Conservation (phyloP, 371 early-diverging fungal species). For the Lichtheimia corymbifera region DNA sequence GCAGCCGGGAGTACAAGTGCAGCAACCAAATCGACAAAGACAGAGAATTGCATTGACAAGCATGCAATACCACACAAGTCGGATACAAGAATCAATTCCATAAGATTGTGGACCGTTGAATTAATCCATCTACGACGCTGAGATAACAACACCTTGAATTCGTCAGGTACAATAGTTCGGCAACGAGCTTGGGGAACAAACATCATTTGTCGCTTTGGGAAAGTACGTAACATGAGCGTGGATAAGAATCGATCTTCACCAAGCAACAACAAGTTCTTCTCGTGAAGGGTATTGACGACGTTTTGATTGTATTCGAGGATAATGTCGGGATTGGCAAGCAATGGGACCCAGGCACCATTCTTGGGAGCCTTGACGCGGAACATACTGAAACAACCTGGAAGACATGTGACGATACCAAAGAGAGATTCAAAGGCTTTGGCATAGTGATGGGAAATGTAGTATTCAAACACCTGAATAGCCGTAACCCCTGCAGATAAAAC, state of each 20-base stretch:
- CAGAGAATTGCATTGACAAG: slow-evolving; percentile 89
- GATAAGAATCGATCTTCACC: slow-evolving; percentile 98
- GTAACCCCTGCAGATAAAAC: slow-evolving; percentile 28
- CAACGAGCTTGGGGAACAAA: slow-evolving; percentile 93
- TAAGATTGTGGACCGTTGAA: slow-evolving; percentile 85
- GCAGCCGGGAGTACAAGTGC: slow-evolving; percentile 88
- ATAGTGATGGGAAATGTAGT: slow-evolving; percentile 96
- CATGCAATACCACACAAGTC: slow-evolving; percentile 88
- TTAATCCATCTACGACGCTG: slow-evolving; percentile 95
- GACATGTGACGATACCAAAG: slow-evolving; percentile 98
- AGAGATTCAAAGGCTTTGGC: slow-evolving; percentile 94
- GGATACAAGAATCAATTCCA: slow-evolving; percentile 87
- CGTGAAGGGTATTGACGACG: slow-evolving; percentile 90
- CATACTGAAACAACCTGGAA: slow-evolving; percentile 97
- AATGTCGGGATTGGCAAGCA: slow-evolving; percentile 89
- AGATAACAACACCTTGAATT: slow-evolving; percentile 75
- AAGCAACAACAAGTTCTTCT: slow-evolving; percentile 91
- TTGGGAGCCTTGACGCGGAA: slow-evolving; percentile 82
- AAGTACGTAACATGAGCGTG: slow-evolving; percentile 91
- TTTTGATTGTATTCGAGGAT: slow-evolving; percentile 89
- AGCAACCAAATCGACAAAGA: slow-evolving; percentile 83
- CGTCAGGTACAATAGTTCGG: slow-evolving; percentile 82
- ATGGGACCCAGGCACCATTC: slow-evolving; percentile 78
- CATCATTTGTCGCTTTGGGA: slow-evolving; percentile 89
- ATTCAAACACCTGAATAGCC: slow-evolving; percentile 85